These are phyloP conservation scores for Scedosporium minutisporum DNA, from an alignment of 2,329 filamentous ascomycete species.

Conservation along the genomic window DNA sequence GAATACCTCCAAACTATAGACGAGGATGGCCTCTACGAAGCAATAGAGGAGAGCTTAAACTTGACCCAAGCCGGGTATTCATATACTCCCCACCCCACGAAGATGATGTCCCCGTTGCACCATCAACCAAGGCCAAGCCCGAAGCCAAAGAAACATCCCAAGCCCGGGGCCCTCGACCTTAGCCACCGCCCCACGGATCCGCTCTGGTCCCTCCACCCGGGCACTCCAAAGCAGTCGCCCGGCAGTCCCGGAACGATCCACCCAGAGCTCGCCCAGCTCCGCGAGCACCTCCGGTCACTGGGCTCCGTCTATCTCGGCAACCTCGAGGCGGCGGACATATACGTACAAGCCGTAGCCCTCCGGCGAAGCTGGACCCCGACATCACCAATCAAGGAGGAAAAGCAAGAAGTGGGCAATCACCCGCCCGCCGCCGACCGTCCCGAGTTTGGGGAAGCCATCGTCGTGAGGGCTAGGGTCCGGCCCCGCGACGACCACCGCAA, in stretches of 20 bases:
- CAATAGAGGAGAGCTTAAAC: too few relatives aligned
- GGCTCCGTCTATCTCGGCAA: slow-evolving; percentile 12
- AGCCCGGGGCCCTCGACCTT: not conserved
- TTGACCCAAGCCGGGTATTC: too few relatives aligned
- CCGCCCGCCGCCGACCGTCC: not conserved
- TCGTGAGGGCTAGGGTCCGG: slow-evolving; percentile 33
- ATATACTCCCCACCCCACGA: too few relatives aligned
- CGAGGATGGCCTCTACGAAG: not conserved
- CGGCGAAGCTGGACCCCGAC: slow-evolving; percentile 9
- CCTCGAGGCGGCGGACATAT: slow-evolving; percentile 13
- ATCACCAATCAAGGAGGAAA: not conserved
- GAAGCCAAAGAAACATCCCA: not conserved
- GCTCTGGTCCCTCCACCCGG: not conserved
- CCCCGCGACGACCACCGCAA: slow-evolving; percentile 29
- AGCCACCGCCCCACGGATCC: not conserved
- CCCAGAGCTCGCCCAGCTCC: slow-evolving; percentile 13
- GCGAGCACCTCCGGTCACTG: slow-evolving; percentile 14
- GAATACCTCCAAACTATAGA: too few relatives aligned
- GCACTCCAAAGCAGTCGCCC: not conserved
- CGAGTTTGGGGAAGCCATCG: slow-evolving; percentile 14
- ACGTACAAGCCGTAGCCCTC: slow-evolving; percentile 18
- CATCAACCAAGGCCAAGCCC: not conserved
- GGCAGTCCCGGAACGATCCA: slow-evolving; percentile 12
- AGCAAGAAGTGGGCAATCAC: not conserved
- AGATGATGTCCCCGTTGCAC: not conserved